phyloP scores from a whole-genome alignment of 106 monocot species.

The Platanthera zijinensis region DNA sequence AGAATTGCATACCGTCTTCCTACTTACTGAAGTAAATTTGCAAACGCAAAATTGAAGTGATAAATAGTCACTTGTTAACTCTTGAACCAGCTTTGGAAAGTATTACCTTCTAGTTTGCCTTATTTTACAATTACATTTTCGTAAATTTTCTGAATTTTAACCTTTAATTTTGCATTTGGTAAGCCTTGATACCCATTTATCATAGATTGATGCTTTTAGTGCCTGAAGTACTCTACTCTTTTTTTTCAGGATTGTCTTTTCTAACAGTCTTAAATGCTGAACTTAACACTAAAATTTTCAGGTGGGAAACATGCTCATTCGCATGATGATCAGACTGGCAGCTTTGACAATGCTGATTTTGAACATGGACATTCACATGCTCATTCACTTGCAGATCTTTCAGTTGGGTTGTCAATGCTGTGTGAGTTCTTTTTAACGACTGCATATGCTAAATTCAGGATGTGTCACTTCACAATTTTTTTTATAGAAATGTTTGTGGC shows the following conservation, averaged over 20 bases:
- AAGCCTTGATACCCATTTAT: not conserved
- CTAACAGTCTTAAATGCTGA: not conserved
- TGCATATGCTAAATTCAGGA: not conserved
- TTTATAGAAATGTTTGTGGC: not conserved
- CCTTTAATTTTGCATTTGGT: not conserved
- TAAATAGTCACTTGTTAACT: not conserved
- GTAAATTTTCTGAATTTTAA: not conserved
- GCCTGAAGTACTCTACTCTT: not conserved
- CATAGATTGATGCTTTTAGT: not conserved
- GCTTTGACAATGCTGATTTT: constrained; percentile 25
- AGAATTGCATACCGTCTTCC: not conserved
- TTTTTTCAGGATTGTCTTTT: not conserved
- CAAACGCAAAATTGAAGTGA: not conserved
- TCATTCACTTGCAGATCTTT: constrained; percentile 85
- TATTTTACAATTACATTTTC: not conserved
- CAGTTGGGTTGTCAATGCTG: constrained; percentile 80
- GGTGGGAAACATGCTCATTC: constrained; percentile 71
- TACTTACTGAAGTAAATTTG: not conserved
- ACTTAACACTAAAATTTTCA: constrained; percentile 15
- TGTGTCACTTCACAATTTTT: not conserved
- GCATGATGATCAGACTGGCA: constrained; percentile 48
- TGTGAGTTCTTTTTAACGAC: constrained; percentile 39
- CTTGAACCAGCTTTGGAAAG: not conserved
- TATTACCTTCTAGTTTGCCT: not conserved
- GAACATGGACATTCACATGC: constrained; percentile 61